Base-by-base conservation (phyloP, 495 filamentous ascomycete species). In the Friedmanniomyces endolithicus region DNA sequence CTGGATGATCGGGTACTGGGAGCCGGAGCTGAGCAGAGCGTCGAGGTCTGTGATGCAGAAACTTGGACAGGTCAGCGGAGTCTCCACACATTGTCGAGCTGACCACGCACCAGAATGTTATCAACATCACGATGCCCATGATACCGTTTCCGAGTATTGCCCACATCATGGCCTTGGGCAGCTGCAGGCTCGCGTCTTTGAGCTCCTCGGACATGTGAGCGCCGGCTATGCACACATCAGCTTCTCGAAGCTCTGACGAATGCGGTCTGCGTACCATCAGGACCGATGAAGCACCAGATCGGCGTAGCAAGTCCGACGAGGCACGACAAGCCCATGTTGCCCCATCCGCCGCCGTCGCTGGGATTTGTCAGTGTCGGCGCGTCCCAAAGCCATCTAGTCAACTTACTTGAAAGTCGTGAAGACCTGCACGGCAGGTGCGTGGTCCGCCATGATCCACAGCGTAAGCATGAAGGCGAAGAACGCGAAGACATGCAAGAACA, bases 1-100 rank as follows among this genome's bases (percentile, higher is more conserved):
- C 1, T 55, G 14, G 39, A 80, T 71, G 56, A 75, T 74, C 0
- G 75, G 74, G 50, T 73, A 75, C 9, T 69, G 66, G 23, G 70
- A 34, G 40, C 4, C 69, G 8, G 64, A 33, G 20, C 68, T 67
- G 20, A 63, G 57, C 25, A 79, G 52, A 0, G 67, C 62, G 0
- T 68, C 53, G 16, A 75, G 63, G 48, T 73, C 62, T 6, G 73
- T 70, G 17, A 75, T 60, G 52, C 70, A 57, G 54, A 68, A 68
- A 48, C 54, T 56, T 24, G n/a, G 31, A 27, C 52, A 47, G 6
- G 8, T 39, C 22, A 73, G 14, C 37, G 17, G 23, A 24, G 11
- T 6, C 3, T 47, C 3, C 7, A 7, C 58, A 74, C 74, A 4
- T 11, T 19, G n/a, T 6, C 3, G 11, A 31, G 39, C 25, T n/a